phyloP scores from a whole-genome alignment of 441 rosid genomes.

The Populus hybrid region DNA sequence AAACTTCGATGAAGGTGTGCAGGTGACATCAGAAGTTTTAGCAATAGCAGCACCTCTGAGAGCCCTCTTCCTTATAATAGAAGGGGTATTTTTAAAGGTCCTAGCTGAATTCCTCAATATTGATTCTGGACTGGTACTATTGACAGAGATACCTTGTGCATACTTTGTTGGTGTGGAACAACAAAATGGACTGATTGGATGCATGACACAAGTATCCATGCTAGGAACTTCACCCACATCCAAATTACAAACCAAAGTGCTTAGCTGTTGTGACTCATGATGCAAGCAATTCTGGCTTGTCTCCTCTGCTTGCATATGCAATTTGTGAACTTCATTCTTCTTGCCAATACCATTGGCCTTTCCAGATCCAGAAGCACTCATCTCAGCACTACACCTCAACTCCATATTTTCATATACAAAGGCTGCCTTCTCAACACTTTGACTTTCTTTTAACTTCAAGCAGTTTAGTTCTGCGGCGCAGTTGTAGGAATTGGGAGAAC shows the following conservation, averaged over 20 bases:
- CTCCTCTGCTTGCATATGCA: neutral
- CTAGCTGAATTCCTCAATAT: slow-evolving; percentile 71
- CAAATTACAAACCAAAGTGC: neutral
- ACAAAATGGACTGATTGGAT: slow-evolving; percentile 38
- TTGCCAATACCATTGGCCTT: neutral
- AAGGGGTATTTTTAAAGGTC: slow-evolving; percentile 78
- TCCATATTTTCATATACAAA: slow-evolving; percentile 7
- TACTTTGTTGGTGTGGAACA: slow-evolving; percentile 23
- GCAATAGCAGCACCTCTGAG: slow-evolving; percentile 9
- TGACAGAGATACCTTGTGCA: slow-evolving; percentile 13
- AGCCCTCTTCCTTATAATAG: slow-evolving; percentile 79
- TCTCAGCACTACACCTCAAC: neutral
- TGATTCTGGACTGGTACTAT: slow-evolving; percentile 60
- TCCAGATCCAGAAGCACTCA: neutral
- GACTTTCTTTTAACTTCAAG: slow-evolving; percentile 29
- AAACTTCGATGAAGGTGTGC: neutral
- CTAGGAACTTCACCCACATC: neutral
- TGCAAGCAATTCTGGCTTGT: neutral
- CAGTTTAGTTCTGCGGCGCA: slow-evolving; percentile 14
- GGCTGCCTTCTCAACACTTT: slow-evolving; percentile 40
- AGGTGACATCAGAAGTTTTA: neutral
- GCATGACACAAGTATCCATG: slow-evolving; percentile 19
- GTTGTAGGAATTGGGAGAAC: slow-evolving; percentile 19
- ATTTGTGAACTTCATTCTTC: neutral
- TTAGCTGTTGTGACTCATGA: slow-evolving; percentile 4